Evolutionary conservation across 2,329 filamentous ascomycete species (phyloP).

Genomic region (Elsinoe batatas): DNA sequence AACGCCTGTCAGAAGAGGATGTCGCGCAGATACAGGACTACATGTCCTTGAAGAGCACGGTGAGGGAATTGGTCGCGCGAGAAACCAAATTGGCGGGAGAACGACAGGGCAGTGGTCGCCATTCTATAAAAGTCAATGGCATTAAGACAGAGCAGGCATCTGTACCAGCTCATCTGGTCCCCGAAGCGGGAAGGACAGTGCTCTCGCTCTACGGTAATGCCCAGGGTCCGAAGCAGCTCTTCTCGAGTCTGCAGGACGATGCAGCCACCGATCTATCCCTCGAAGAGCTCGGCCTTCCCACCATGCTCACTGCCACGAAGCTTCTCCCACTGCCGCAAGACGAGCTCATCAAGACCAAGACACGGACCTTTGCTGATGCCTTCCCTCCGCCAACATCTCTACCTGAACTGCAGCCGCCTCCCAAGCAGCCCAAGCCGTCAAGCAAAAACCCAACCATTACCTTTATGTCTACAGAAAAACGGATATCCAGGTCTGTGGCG

Average conservation of each 20-base stretch:
- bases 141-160: constrained; percentile 15
- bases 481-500: constrained; percentile 25
- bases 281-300: constrained; percentile 58
- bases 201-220: constrained; percentile 70
- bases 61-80: constrained; percentile 22
- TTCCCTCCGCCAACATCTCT: constrained; percentile 60
- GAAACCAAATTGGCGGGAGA: constrained; percentile 18
- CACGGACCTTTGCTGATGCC: constrained; percentile 59
- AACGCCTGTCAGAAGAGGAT: constrained; percentile 29
- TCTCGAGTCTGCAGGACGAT: constrained; percentile 66
- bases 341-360: constrained; percentile 38
- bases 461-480: constrained; percentile 45
- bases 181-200: constrained; percentile 46
- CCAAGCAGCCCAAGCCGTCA: constrained; percentile 59
- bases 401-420: constrained; percentile 57
- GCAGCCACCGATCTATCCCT: constrained; percentile 29
- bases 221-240: constrained; percentile 65
- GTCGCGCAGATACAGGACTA: constrained; percentile 27
- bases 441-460: constrained; percentile 45
- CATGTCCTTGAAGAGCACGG: constrained; percentile 22
- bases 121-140: constrained; percentile 15
- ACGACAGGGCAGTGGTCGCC: constrained; percentile 14
- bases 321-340: constrained; percentile 46
- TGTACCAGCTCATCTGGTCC: neutral
- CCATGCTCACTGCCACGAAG: constrained; percentile 61